Percentiles rank a stretch among this genome's conserved stretches.
Conservation (phyloP, 2,329 filamentous ascomycete genomes). For the Nothomitra cinnamomea region DNA sequence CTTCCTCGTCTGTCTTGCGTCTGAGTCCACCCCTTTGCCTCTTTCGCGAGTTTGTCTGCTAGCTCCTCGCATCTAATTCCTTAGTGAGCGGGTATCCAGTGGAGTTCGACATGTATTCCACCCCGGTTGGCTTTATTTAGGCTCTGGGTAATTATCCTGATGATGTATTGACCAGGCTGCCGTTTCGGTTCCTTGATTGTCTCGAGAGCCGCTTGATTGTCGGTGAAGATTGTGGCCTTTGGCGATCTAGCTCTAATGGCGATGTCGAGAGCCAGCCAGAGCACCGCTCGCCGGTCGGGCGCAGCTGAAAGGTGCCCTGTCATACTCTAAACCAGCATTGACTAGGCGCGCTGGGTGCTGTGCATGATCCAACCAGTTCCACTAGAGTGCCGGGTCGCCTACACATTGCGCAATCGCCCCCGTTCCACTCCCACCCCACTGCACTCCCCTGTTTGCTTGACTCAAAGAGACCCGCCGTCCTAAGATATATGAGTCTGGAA, state of each 20-base stretch:
- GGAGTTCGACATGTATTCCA: slow-evolving; percentile 3
- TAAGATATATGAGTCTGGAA: too few relatives aligned
- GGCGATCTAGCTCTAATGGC: background rate
- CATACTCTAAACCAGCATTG: too few relatives aligned
- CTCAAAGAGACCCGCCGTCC: too few relatives aligned
- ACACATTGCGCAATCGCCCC: too few relatives aligned
- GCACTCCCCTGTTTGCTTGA: too few relatives aligned
- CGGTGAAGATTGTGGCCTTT: background rate
- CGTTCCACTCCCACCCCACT: too few relatives aligned
- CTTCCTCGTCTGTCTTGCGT: background rate
- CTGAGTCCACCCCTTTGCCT: slow-evolving; percentile 3
- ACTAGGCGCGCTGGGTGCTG: too few relatives aligned
- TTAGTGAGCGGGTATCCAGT: slow-evolving; percentile 9
- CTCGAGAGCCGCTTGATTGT: background rate
- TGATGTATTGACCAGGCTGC: background rate
- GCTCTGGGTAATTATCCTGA: background rate
- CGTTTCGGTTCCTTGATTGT: background rate
- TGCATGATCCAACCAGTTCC: too few relatives aligned
- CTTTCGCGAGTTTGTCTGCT: slow-evolving; percentile 8
- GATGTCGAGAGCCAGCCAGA: background rate
- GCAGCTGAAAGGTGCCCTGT: too few relatives aligned
- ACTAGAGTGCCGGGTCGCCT: too few relatives aligned
- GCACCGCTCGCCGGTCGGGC: too few relatives aligned
- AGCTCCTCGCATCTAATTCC: slow-evolving; percentile 8
- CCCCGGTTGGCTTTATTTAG: background rate